phyloP scores from a whole-genome alignment of 768 basidiomycete species.

The Hygrophoropsis aurantiaca region DNA sequence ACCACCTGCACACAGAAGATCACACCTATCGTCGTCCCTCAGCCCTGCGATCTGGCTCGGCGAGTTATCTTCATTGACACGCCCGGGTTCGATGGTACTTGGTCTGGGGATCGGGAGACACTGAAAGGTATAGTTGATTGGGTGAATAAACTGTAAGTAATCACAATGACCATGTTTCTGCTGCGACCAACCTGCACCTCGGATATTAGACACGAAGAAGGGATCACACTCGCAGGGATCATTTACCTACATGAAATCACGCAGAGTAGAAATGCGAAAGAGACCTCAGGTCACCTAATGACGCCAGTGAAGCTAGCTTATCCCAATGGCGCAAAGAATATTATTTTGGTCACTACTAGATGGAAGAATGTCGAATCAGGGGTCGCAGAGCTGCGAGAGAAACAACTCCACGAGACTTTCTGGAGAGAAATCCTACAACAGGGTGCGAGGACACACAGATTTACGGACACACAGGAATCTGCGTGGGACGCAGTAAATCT shows the following conservation, averaged over 20 bases:
- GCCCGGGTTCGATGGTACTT: slow-evolving; percentile 59
- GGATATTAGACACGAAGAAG: slow-evolving; percentile 35
- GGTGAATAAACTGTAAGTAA: slow-evolving; percentile 8
- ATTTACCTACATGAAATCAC: slow-evolving; percentile 49
- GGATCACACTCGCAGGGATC: slow-evolving; percentile 46
- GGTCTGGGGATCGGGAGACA: slow-evolving; percentile 44
- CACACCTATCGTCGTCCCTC: no score
- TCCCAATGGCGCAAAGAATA: slow-evolving; percentile 23
- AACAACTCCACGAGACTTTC: slow-evolving; percentile 20
- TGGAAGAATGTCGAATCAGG: slow-evolving; percentile 24
- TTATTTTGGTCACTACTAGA: slow-evolving; percentile 34
- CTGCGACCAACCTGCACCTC: neutral
- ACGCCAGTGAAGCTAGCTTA: slow-evolving; percentile 23
- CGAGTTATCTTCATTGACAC: slow-evolving; percentile 53
- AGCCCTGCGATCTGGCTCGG: slow-evolving; percentile 27
- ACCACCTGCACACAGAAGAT: no score
- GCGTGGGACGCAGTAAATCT: slow-evolving; percentile 8
- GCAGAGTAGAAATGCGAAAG: slow-evolving; percentile 29
- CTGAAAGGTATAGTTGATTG: slow-evolving; percentile 41
- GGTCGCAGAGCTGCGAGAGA: slow-evolving; percentile 22
- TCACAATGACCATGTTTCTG: no score
- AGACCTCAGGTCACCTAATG: slow-evolving; percentile 24
- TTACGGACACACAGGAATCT: slow-evolving; percentile 8
- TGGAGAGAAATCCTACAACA: slow-evolving; percentile 3
- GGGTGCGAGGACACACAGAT: slow-evolving; percentile 11